A percentile compares a stretch with the other conserved stretches of the same genome.
Evolutionary conservation across 2,329 filamentous ascomycete genomes (phyloP).

Genomic region (Fusarium robinianum): DNA sequence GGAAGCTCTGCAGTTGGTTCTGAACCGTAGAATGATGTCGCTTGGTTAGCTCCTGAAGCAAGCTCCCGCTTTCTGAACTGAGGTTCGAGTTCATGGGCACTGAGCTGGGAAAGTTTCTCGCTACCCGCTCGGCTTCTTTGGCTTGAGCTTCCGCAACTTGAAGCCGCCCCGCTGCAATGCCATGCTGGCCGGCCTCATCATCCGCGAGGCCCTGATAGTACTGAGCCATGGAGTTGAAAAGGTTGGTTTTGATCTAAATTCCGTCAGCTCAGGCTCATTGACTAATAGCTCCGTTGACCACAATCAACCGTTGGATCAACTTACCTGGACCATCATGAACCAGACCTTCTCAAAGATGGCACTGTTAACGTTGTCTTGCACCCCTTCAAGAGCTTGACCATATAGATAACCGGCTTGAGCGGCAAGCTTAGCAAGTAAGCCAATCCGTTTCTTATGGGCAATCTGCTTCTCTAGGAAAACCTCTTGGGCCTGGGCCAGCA

Average conservation of each 20-base stretch:
- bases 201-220: constrained; percentile 94
- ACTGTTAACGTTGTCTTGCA: constrained; percentile 89
- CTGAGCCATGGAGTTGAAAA: constrained; percentile 84
- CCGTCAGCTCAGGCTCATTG: constrained; percentile 17
- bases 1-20: constrained; percentile 74
- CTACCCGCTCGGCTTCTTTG: constrained; percentile 76
- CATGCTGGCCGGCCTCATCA: constrained; percentile 85
- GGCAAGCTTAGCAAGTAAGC: constrained; percentile 87
- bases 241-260: constrained; percentile 72
- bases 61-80: constrained; percentile 73
- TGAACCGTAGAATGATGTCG: constrained; percentile 80
- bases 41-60: constrained; percentile 80
- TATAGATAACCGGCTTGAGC: constrained; percentile 91
- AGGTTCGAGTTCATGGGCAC: constrained; percentile 83
- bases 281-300: not conserved
- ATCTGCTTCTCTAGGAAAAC: constrained; percentile 98
- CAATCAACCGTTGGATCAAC: constrained; percentile 26
- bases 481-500: constrained; percentile 94
- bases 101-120: constrained; percentile 78
- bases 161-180: constrained; percentile 80
- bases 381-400: constrained; percentile 82
- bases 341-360: constrained; percentile 95
- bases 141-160: constrained; percentile 78
- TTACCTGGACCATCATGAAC: constrained; percentile 78
- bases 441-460: constrained; percentile 88